A percentile compares a stretch with the other conserved stretches of the same genome.
phyloP scores from a whole-genome alignment of 768 basidiomycete species.

The Lactarius tabidus region DNA sequence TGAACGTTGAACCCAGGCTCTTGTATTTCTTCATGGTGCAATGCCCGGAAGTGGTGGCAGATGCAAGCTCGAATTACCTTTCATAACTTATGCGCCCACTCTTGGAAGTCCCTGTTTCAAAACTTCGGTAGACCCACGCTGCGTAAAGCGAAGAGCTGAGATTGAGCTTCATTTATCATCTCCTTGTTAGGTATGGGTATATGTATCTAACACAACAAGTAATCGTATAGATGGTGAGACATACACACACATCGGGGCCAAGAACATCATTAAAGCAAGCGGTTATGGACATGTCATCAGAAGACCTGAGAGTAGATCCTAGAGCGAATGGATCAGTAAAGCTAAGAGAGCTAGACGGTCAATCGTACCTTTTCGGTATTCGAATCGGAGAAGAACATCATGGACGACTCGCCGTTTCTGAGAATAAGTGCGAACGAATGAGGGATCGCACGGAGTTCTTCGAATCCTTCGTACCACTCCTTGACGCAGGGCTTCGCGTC shows the following conservation, averaged over 20 bases:
- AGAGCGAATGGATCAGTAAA: not conserved
- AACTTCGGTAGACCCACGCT: no score
- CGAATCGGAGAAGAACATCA: constrained; percentile 21
- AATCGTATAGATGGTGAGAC: not conserved
- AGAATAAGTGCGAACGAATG: constrained; percentile 21
- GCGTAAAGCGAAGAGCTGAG: no score
- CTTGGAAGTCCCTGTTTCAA: no score
- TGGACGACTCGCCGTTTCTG: constrained; percentile 11
- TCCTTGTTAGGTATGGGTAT: not conserved
- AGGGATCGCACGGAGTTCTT: constrained; percentile 24
- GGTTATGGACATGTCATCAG: constrained; percentile 19
- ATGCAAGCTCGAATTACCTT: no score
- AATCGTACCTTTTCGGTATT: constrained; percentile 16
- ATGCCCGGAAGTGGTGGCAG: no score
- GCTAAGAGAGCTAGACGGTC: not conserved
- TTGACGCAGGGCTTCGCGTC: not conserved
- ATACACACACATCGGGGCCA: not conserved
- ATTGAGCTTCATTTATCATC: not conserved
- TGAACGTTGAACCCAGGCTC: no score
- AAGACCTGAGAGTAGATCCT: constrained; percentile 19
- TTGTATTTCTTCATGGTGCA: no score
- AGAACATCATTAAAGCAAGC: not conserved
- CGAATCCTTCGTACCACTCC: constrained; percentile 25
- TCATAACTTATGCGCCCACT: no score
- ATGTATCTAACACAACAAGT: not conserved